These are phyloP conservation scores for Diaporthe humulicola DNA, from an alignment of 2,329 filamentous ascomycete species.

Conservation along the genomic window DNA sequence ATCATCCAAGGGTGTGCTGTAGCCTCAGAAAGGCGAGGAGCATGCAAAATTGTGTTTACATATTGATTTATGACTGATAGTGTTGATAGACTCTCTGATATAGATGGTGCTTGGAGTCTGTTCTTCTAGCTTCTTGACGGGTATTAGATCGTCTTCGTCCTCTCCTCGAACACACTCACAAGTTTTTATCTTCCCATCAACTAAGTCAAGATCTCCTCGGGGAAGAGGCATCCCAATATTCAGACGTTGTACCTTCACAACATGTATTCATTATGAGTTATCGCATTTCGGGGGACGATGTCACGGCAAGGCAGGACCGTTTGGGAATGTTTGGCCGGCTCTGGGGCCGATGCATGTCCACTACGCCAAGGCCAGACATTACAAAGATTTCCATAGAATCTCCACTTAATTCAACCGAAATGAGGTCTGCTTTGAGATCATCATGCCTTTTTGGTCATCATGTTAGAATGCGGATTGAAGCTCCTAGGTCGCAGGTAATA, in stretches of 20 bases:
- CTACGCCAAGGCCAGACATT: background rate
- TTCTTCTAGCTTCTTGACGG: background rate
- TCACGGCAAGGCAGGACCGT: background rate
- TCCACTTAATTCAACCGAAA: background rate
- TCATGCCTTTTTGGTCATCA: background rate
- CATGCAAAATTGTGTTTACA: background rate
- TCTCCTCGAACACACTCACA: background rate
- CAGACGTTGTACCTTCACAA: background rate
- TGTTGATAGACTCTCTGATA: background rate
- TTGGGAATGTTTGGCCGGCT: slow-evolving; percentile 23
- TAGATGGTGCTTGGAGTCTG: background rate
- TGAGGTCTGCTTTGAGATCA: background rate
- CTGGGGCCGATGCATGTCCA: background rate
- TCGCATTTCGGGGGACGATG: slow-evolving; percentile 21
- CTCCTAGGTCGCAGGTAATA: background rate
- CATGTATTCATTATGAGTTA: background rate
- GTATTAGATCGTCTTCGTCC: background rate
- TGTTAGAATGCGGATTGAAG: background rate
- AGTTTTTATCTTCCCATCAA: background rate
- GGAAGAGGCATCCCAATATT: background rate
- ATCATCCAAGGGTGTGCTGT: background rate
- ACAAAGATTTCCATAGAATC: background rate
- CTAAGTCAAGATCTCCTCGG: background rate
- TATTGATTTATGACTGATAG: background rate
- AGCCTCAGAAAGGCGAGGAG: background rate